These are phyloP conservation scores for Candida mattraensis DNA, from an alignment of 805 yeast species.

Conservation along the genomic window DNA sequence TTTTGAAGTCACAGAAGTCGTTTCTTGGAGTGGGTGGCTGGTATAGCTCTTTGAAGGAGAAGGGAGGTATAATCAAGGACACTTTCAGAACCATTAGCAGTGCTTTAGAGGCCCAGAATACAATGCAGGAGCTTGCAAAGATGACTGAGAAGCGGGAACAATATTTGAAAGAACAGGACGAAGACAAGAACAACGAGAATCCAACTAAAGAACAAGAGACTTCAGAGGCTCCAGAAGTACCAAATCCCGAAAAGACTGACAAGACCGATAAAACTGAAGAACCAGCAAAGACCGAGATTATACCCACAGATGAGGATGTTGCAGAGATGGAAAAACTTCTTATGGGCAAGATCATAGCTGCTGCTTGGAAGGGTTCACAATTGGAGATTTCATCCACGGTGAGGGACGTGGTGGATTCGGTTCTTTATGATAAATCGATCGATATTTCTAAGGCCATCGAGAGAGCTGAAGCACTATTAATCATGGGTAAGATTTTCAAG, in stretches of 20 bases:
- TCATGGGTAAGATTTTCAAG: constrained; percentile 69
- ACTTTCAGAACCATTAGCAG: constrained; percentile 80
- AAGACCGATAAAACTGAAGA: constrained; percentile 21
- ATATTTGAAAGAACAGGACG: constrained; percentile 30
- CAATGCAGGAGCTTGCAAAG: constrained; percentile 71
- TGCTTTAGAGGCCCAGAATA: constrained; percentile 83
- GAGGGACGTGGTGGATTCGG: constrained; percentile 78
- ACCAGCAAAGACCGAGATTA: constrained; percentile 18
- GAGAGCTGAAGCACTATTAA: constrained; percentile 77
- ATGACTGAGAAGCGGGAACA: constrained; percentile 55
- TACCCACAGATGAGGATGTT: constrained; percentile 52
- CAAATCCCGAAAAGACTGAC: constrained; percentile 4
- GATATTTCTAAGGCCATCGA: constrained; percentile 58
- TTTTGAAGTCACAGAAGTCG: constrained; percentile 64
- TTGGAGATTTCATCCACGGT: constrained; percentile 80
- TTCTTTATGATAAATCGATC: constrained; percentile 68
- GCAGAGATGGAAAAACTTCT: constrained; percentile 79
- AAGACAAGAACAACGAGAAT: constrained; percentile 1
- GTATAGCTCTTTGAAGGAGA: constrained; percentile 77
- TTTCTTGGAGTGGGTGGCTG: constrained; percentile 87
- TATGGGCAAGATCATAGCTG: constrained; percentile 86
- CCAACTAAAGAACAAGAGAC: constrained; percentile 1
- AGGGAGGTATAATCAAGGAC: constrained; percentile 78
- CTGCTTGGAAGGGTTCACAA: constrained; percentile 94
- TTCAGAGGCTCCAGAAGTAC: constrained; percentile 2